Percentiles rank a stretch among this genome's conserved stretches.
phyloP scores from a whole-genome alignment of 2,329 filamentous ascomycete genomes.

The Alternaria postmessia region DNA sequence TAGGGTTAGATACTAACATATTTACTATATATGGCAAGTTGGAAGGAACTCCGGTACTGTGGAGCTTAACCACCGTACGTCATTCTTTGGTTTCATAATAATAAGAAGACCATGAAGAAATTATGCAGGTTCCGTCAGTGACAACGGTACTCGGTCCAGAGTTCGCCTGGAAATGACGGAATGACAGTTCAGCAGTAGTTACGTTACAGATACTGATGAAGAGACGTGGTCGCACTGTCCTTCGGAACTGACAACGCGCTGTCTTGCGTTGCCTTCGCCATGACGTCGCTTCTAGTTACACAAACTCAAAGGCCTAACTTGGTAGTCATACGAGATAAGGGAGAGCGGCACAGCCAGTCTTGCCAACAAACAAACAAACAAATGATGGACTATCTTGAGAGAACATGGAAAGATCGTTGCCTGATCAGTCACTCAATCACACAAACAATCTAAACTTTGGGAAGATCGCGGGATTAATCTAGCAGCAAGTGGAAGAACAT shows the following conservation, averaged over 20 bases:
- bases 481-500: neutral
- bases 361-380: constrained; percentile 9
- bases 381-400: neutral
- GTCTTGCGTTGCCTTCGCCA: constrained; percentile 1
- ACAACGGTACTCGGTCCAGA: neutral
- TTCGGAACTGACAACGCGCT: neutral
- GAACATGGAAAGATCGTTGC: too few species aligned
- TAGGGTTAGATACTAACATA: neutral
- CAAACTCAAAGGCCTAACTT: neutral
- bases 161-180: neutral
- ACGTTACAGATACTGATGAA: neutral
- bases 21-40: neutral
- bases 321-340: neutral
- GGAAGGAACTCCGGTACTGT: neutral
- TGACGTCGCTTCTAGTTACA: constrained; percentile 14
- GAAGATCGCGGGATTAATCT: neutral
- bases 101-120: neutral
- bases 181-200: neutral
- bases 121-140: neutral
- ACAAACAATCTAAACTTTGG: neutral
- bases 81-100: neutral
- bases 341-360: neutral
- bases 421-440: neutral
- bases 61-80: neutral
- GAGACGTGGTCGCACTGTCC: neutral